These are phyloP conservation scores for Pezicula radicicola DNA, from an alignment of 2,329 filamentous ascomycete genomes.

Conservation along the genomic window DNA sequence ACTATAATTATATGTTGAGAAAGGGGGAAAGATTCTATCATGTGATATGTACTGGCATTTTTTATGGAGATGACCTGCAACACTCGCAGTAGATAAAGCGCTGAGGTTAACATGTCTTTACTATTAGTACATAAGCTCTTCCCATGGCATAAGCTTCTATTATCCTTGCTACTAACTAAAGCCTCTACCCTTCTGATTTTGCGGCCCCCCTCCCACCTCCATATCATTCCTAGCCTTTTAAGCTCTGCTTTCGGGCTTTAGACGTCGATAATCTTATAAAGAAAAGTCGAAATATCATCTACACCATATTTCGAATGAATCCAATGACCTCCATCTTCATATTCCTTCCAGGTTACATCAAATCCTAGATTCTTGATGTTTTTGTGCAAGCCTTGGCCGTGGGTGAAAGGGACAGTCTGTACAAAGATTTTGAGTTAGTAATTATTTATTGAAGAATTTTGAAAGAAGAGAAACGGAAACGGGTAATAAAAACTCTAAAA, in stretches of 20 bases:
- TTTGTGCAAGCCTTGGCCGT: not conserved
- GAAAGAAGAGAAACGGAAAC: not conserved
- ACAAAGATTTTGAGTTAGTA: not conserved
- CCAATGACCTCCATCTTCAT: slow-evolving; percentile 38
- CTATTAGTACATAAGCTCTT: too few species aligned
- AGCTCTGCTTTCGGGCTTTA: not conserved
- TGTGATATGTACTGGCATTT: too few species aligned
- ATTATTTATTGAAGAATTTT: not conserved
- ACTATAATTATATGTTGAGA: too few species aligned
- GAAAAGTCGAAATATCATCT: slow-evolving; percentile 28
- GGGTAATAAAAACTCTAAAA: not conserved
- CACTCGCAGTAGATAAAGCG: too few species aligned
- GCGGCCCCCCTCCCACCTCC: too few species aligned
- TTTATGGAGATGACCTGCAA: too few species aligned
- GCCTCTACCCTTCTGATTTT: too few species aligned
- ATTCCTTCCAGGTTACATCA: slow-evolving; percentile 37
- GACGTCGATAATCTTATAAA: not conserved
- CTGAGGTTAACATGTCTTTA: too few species aligned
- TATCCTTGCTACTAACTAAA: too few species aligned
- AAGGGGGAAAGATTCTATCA: too few species aligned
- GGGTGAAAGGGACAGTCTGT: not conserved
- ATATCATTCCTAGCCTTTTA: too few species aligned
- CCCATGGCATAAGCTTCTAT: too few species aligned
- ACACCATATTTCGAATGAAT: slow-evolving; percentile 38
- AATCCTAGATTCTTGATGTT: slow-evolving; percentile 25